A percentile compares a stretch with the other conserved stretches of the same genome.
These are phyloP conservation scores for Yarrowia alimentaria DNA, from an alignment of 805 yeast genomes.

Conservation along the genomic window DNA sequence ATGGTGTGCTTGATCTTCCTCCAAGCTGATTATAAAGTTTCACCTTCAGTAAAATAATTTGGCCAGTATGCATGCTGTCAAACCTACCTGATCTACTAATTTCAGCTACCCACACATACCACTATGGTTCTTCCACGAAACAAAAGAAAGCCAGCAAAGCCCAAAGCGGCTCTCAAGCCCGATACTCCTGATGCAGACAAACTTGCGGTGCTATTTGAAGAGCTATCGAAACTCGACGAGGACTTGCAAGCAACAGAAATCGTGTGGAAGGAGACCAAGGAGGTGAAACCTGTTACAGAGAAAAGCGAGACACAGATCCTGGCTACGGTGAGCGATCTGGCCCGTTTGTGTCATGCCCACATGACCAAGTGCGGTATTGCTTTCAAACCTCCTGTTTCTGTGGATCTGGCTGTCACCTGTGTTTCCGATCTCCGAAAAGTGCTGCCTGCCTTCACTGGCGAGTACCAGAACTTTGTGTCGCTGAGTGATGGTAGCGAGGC, in stretches of 20 bases:
- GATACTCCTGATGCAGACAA: conserved; percentile 15
- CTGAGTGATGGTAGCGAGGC: conserved; percentile 14
- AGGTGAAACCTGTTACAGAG: background rate
- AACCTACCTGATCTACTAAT: background rate
- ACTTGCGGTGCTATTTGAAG: conserved; percentile 12
- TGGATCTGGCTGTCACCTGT: conserved; percentile 51
- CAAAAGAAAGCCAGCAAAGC: conserved; percentile 17
- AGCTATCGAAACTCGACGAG: conserved; percentile 23
- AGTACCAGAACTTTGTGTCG: conserved; percentile 24
- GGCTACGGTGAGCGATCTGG: conserved; percentile 58
- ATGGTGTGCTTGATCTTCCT: too few relatives aligned
- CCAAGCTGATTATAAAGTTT: too few relatives aligned
- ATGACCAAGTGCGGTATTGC: conserved; percentile 73
- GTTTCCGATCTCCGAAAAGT: conserved; percentile 41
- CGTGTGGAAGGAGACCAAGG: conserved; percentile 21
- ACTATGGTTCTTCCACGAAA: conserved; percentile 23
- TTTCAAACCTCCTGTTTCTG: conserved; percentile 57
- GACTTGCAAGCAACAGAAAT: conserved; percentile 8
- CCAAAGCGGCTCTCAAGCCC: conserved; percentile 17
- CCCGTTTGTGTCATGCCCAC: conserved; percentile 65
- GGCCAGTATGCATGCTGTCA: too few relatives aligned
- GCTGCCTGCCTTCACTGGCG: conserved; percentile 22
- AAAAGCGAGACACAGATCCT: conserved; percentile 42
- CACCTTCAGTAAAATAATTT: too few relatives aligned
- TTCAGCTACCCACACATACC: background rate